Evolutionary conservation across 148 eudicot genomes (phyloP).

Genomic region (Cornus controversa): DNA sequence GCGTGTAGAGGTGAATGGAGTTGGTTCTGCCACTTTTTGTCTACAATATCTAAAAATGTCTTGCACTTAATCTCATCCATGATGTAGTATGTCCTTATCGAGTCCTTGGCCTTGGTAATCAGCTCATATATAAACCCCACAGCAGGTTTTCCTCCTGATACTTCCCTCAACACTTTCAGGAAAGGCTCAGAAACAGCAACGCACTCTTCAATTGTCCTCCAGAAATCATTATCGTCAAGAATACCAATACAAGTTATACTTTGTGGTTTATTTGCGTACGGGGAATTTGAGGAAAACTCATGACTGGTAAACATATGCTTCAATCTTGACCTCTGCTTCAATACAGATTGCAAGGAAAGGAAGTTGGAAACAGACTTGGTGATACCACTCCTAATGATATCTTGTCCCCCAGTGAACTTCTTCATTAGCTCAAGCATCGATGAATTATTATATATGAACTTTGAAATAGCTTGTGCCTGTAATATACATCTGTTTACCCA

Average conservation of each 20-base stretch:
- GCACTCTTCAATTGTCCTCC: constrained; percentile 86
- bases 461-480: constrained; percentile 81
- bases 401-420: constrained; percentile 76
- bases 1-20: constrained; percentile 88
- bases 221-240: constrained; percentile 82
- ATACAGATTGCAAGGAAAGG: constrained; percentile 72
- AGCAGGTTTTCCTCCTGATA: constrained; percentile 78
- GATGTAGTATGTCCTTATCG: constrained; percentile 86
- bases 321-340: constrained; percentile 74
- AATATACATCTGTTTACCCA: constrained; percentile 80
- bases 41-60: constrained; percentile 80
- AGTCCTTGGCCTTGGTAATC: constrained; percentile 91
- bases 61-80: constrained; percentile 97
- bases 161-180: constrained; percentile 82
- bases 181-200: constrained; percentile 92
- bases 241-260: constrained; percentile 56
- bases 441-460: constrained; percentile 67
- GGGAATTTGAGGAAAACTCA: constrained; percentile 54
- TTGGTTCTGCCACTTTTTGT: constrained; percentile 74
- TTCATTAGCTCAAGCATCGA: constrained; percentile 70
- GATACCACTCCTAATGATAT: constrained; percentile 73
- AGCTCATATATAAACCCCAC: constrained; percentile 80
- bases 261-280: constrained; percentile 72
- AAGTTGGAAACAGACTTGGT: constrained; percentile 74
- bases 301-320: constrained; percentile 85